A percentile compares a stretch with the other conserved stretches of the same genome.
phyloP scores from a whole-genome alignment of 2,329 filamentous ascomycete species.

The Colletotrichum spinosum region DNA sequence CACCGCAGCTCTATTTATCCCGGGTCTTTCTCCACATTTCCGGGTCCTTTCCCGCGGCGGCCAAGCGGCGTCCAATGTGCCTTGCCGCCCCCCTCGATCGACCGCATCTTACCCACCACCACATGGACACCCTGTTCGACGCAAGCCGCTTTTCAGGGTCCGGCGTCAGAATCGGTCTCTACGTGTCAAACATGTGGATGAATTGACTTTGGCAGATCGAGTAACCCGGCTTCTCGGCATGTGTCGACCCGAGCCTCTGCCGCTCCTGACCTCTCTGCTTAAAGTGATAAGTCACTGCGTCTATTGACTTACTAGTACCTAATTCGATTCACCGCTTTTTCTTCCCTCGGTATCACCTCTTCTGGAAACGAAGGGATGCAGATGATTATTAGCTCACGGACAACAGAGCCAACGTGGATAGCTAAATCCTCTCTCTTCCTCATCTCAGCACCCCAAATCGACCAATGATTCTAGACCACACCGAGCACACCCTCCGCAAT shows the following conservation, averaged over 20 bases:
- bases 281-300: no score
- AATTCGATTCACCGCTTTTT: no score
- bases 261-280: neutral
- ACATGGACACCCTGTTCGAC: constrained; percentile 35
- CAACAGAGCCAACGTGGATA: neutral
- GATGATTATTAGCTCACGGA: no score
- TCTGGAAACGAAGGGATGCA: no score
- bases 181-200: constrained; percentile 13
- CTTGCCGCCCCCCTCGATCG: constrained; percentile 35
- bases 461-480: constrained; percentile 15
- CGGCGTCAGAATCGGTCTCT: constrained; percentile 10
- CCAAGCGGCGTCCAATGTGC: constrained; percentile 34
- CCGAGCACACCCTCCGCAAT: neutral
- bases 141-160: constrained; percentile 24
- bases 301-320: no score
- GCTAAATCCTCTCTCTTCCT: neutral
- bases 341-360: no score
- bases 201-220: constrained; percentile 1
- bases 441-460: constrained; percentile 1
- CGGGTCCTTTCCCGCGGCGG: constrained; percentile 34
- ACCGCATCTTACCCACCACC: constrained; percentile 30
- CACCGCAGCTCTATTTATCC: constrained; percentile 19
- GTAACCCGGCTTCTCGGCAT: neutral
- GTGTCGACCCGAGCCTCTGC: neutral
- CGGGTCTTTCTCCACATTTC: constrained; percentile 32